Evolutionary conservation across 2,329 filamentous ascomycete genomes (phyloP), one percentile per base, ranked within the genome.

Genomic region (Aureobasidium sp.): DNA sequence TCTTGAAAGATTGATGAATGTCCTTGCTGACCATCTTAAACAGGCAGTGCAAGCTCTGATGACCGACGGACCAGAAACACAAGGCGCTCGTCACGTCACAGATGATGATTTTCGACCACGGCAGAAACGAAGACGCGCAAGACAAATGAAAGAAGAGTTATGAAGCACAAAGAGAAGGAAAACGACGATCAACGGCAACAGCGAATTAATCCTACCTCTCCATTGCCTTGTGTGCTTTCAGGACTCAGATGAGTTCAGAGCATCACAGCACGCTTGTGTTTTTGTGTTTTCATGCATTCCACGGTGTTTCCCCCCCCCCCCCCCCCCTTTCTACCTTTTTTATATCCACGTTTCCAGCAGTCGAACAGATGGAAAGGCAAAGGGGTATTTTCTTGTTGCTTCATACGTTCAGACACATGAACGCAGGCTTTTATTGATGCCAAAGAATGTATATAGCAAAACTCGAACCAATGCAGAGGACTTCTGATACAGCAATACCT

Each of bases 11-110:
- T 17, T 17, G 2, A 1, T 3, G 0, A 17, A 22, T 15, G 42
- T 20, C 12, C 31, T 17, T 22, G 44, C 36, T 41, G 4, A 5
- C 31, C n/a, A n/a, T 15, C 5, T 64, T 62, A 57, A n/a, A 41
- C 58, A 78, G 76, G 76, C 65, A 76, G 74, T 68, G 75, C 74
- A 68, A 78, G 76, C 62, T 78, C 76, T n/a, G 76, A 78, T 57
- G 76, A 78, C 62, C 69, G 75, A 41, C 68, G 74, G 39, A 77
- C 76, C 31, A 70, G 76, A 65, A 70, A 73, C 61, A 75, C 75
- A 20, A 67, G 72, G 42, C 60, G 51, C 36, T 42, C 60, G 22
- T 62, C 60, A 36, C 60, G 60, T 27, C 59, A 61, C 57, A 52
- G 57, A 61, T 61, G 45, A 47, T 27, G 3, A 37, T 8, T 68